phyloP scores from a whole-genome alignment of 1,139 yeast species.

The Candida tetrigidarum region DNA sequence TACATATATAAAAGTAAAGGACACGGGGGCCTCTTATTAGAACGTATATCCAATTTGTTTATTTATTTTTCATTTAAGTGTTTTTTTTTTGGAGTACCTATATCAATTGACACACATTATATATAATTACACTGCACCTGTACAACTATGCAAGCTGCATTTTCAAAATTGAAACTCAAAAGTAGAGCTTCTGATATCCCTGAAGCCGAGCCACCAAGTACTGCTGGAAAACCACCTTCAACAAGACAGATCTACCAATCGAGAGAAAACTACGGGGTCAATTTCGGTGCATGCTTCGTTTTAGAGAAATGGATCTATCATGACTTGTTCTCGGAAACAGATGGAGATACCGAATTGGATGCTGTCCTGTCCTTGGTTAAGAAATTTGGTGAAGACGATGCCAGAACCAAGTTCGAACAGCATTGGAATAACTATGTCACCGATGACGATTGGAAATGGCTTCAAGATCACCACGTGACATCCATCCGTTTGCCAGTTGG shows the following conservation, averaged over 20 bases:
- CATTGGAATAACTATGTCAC: constrained; percentile 73
- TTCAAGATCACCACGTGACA: constrained; percentile 67
- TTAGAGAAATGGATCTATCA: constrained; percentile 78
- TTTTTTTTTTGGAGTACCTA: not conserved
- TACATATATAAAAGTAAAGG: no score
- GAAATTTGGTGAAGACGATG: constrained; percentile 54
- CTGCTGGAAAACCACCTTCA: constrained; percentile 41
- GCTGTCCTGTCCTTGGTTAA: constrained; percentile 59
- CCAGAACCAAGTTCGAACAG: constrained; percentile 58
- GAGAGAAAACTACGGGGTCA: constrained; percentile 81
- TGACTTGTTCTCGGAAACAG: constrained; percentile 54
- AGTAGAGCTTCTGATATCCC: constrained; percentile 36
- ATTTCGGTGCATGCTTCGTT: constrained; percentile 83
- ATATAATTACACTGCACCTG: not conserved
- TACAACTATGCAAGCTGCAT: constrained; percentile 14
- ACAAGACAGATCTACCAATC: constrained; percentile 61
- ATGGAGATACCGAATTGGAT: constrained; percentile 66
- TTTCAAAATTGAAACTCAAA: constrained; percentile 40
- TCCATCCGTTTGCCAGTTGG: constrained; percentile 88
- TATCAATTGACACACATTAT: not conserved
- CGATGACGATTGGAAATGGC: constrained; percentile 82
- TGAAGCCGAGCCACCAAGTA: constrained; percentile 32
- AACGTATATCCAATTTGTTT: no score
- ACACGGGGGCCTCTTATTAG: no score
- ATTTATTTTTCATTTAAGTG: not conserved